Conservation (phyloP, 225 moss, liverwort and hornwort genomes). For the Lunularia cruciata region DNA sequence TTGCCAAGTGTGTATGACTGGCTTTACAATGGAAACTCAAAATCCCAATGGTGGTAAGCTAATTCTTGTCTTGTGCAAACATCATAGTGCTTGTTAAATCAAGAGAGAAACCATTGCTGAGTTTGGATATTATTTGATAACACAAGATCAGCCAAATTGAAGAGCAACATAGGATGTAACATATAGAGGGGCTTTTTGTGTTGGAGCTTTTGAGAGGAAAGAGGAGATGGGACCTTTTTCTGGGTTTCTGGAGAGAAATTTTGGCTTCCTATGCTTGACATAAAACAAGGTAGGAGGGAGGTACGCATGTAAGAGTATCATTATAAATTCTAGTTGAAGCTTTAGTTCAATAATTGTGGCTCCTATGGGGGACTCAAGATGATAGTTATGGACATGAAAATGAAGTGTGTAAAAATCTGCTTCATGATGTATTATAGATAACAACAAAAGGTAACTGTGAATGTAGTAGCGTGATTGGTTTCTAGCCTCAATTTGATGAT, state of each 20-base stretch:
- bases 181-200: constrained; percentile 11
- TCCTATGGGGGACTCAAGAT: constrained; percentile 3
- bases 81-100: constrained; percentile 7
- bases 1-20: constrained; percentile 95
- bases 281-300: neutral
- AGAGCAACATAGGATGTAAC: constrained; percentile 14
- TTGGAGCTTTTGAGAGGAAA: neutral
- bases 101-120: constrained; percentile 10
- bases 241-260: neutral
- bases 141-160: constrained; percentile 1
- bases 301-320: neutral
- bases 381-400: neutral
- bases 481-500: neutral
- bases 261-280: constrained; percentile 3
- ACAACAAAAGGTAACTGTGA: neutral
- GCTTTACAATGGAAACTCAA: constrained; percentile 75
- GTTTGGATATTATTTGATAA: neutral
- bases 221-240: neutral
- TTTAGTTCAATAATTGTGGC: neutral
- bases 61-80: constrained; percentile 32
- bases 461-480: constrained; percentile 7
- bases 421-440: constrained; percentile 21
- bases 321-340: constrained; percentile 13
- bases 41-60: constrained; percentile 70
- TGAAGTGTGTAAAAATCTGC: constrained; percentile 9